Conservation (phyloP, 805 yeast genomes). For the Saccharomycopsis vini region DNA sequence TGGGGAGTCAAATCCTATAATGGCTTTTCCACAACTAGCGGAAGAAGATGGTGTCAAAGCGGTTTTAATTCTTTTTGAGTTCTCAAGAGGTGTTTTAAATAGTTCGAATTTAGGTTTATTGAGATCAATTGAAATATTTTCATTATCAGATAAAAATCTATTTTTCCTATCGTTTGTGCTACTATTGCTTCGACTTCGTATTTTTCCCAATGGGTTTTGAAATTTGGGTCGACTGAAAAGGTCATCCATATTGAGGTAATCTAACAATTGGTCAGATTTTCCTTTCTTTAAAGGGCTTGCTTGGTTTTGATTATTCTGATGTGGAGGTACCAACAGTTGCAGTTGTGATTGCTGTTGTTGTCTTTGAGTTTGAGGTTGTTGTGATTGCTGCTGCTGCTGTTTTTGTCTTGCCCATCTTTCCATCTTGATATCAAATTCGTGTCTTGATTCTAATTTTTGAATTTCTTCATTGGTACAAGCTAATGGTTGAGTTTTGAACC, state of each 20-base stretch:
- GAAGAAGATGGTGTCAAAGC: too few species aligned
- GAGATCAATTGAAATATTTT: too few species aligned
- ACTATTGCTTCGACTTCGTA: constrained; percentile 9
- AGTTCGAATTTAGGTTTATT: too few species aligned
- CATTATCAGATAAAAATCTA: too few species aligned
- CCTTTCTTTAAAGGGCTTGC: background rate
- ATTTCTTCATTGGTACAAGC: constrained; percentile 48
- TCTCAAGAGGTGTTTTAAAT: too few species aligned
- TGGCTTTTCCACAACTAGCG: too few species aligned
- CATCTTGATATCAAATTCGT: constrained; percentile 69
- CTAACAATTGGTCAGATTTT: constrained; percentile 6
- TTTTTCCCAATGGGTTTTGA: background rate
- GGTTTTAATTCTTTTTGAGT: too few species aligned
- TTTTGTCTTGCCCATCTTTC: constrained; percentile 22
- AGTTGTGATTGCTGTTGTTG: constrained; percentile 4
- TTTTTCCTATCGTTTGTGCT: constrained; percentile 1
- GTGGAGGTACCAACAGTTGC: constrained; percentile 1
- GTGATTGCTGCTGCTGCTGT: background rate
- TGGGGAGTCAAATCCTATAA: too few species aligned
- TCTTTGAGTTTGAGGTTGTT: too few species aligned
- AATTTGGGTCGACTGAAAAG: constrained; percentile 4
- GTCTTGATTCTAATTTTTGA: constrained; percentile 77
- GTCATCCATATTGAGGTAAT: constrained; percentile 5
- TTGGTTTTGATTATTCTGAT: background rate
- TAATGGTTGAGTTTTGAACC: constrained; percentile 58